These are phyloP conservation scores for Apiospora sp. DNA, from an alignment of 2,329 filamentous ascomycete genomes.

Conservation along the genomic window DNA sequence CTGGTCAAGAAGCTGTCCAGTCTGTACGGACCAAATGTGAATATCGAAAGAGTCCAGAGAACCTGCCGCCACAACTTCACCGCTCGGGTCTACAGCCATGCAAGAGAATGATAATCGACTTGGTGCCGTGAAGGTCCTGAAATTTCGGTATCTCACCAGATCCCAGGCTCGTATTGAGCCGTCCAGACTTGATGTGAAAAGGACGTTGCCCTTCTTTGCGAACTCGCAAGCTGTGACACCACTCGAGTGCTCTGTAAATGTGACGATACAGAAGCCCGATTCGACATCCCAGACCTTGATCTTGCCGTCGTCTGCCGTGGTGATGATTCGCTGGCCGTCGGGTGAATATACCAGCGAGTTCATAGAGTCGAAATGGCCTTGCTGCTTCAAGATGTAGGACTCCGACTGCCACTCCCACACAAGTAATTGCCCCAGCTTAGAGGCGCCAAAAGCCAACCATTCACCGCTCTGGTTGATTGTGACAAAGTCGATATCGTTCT, in stretches of 20 bases:
- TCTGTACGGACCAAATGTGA: constrained; percentile 98
- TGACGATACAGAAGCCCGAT: constrained; percentile 97
- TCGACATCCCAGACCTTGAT: constrained; percentile 98
- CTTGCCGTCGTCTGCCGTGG: constrained; percentile 94
- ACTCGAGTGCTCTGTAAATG: constrained; percentile 95
- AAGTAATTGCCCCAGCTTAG: constrained; percentile 91
- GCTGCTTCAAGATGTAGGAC: constrained; percentile 97
- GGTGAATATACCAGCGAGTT: constrained; percentile 93
- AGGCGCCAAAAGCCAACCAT: constrained; percentile 97
- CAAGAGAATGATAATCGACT: constrained; percentile 91
- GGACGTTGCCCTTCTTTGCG: constrained; percentile 90
- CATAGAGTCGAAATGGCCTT: constrained; percentile 96
- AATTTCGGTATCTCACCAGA: constrained; percentile 93
- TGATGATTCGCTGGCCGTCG: constrained; percentile 91
- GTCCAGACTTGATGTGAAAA: constrained; percentile 95
- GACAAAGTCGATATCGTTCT: constrained; percentile 95
- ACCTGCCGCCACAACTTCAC: constrained; percentile 94
- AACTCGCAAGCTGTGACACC: constrained; percentile 96
- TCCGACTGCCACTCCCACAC: constrained; percentile 99
- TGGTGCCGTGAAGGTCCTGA: constrained; percentile 95
- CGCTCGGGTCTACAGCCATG: constrained; percentile 94
- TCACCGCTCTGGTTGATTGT: constrained; percentile 94
- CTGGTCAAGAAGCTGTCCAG: constrained; percentile 90
- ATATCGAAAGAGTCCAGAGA: constrained; percentile 97
- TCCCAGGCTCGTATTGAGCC: constrained; percentile 97